These are phyloP conservation scores for Guillardia theta DNA, from an alignment of 78 protist genomes.

Conservation along the genomic window DNA sequence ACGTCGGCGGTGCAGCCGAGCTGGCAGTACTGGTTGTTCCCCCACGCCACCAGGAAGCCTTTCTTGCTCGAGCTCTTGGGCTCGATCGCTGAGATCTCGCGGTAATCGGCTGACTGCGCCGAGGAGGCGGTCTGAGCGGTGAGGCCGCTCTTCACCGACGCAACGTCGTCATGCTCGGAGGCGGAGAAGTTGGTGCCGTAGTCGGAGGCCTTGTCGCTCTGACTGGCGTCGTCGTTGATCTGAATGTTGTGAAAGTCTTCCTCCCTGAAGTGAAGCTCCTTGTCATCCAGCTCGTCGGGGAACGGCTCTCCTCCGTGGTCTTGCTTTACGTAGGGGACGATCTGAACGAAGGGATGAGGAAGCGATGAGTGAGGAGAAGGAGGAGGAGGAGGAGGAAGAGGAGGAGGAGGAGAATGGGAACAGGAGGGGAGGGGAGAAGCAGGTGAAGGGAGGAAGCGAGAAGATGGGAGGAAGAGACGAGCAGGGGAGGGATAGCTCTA, in stretches of 20 bases:
- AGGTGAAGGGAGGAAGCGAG: not conserved
- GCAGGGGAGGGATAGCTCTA: not conserved
- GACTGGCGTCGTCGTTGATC: not conserved
- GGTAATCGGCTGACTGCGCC: not conserved
- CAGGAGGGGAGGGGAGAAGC: not conserved
- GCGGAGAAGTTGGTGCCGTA: not conserved
- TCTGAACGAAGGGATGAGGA: not conserved
- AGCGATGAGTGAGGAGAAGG: not conserved
- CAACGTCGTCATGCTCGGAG: not conserved
- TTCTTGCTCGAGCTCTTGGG: not conserved
- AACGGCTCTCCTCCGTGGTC: constrained; percentile 29
- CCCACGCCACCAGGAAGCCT: not conserved
- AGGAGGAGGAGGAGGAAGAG: not conserved
- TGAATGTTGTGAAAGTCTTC: not conserved
- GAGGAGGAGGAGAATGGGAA: not conserved
- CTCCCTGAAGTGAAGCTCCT: not conserved
- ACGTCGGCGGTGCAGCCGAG: no score
- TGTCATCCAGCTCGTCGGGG: not conserved
- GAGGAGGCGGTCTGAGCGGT: not conserved
- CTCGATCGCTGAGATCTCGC: not conserved
- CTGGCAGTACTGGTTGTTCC: not conserved
- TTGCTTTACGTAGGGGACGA: not conserved
- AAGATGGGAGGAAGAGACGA: not conserved
- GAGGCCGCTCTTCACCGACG: not conserved
- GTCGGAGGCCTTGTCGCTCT: not conserved